A percentile compares a stretch with the other conserved stretches of the same genome.
These are phyloP conservation scores for Pythium insidiosum DNA, from an alignment of 352 stramenopile genomes.

Conservation along the genomic window DNA sequence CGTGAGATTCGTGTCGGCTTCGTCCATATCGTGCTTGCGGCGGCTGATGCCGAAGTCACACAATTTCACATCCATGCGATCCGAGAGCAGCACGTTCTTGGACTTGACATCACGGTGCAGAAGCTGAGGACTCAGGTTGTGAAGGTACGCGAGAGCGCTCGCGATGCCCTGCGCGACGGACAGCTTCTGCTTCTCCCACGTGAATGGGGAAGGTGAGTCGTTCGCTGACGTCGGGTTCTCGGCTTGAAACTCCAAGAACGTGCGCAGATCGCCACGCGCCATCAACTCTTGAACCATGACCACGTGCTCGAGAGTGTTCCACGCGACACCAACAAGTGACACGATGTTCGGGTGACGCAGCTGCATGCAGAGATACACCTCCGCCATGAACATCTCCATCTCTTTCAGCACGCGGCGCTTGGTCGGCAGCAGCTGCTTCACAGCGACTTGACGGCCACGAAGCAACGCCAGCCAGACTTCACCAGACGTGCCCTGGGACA, in stretches of 20 bases:
- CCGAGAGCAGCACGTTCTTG: constrained; percentile 76
- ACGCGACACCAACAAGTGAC: constrained; percentile 45
- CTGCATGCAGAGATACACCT: constrained; percentile 68
- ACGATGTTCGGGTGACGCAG: constrained; percentile 67
- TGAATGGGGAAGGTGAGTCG: too few relatives aligned
- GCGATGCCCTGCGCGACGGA: constrained; percentile 45
- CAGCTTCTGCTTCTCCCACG: constrained; percentile 44
- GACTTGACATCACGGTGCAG: constrained; percentile 86
- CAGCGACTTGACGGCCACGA: constrained; percentile 31
- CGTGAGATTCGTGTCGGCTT: constrained; percentile 41
- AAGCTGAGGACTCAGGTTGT: constrained; percentile 63
- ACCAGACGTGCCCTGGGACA: constrained; percentile 45
- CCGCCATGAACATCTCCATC: constrained; percentile 71
- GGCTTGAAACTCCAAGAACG: constrained; percentile 24
- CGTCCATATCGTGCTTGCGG: constrained; percentile 30
- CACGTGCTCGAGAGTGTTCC: constrained; percentile 63
- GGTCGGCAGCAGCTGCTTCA: constrained; percentile 56
- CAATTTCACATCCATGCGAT: constrained; percentile 39
- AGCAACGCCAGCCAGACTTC: constrained; percentile 71
- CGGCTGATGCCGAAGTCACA: constrained; percentile 43
- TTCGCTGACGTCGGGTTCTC: constrained; percentile 6
- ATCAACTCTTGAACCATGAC: constrained; percentile 75
- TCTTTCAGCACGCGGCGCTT: constrained; percentile 47
- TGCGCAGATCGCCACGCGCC: constrained; percentile 52
- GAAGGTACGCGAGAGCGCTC: constrained; percentile 71